phyloP scores from a whole-genome alignment of 352 stramenopile genomes.

The Albugo laibachii region DNA sequence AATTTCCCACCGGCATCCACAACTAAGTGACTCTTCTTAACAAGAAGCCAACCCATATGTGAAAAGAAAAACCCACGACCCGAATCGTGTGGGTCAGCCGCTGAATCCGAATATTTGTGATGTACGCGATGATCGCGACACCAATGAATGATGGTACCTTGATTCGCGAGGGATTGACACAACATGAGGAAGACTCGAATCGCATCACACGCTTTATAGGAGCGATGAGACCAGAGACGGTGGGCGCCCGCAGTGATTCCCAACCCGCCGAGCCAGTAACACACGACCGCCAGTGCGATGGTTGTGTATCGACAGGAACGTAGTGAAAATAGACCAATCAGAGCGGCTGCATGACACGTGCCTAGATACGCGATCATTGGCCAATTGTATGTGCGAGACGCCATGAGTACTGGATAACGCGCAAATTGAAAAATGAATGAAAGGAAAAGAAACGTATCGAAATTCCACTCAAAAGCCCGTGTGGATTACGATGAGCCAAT shows the following conservation, averaged over 20 bases:
- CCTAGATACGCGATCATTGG: too few relatives aligned
- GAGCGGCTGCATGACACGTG: too few relatives aligned
- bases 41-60: constrained; percentile 97
- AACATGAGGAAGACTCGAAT: constrained; percentile 94
- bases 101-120: constrained; percentile 97
- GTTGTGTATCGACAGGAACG: too few relatives aligned
- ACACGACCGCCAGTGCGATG: constrained; percentile 19
- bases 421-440: too few relatives aligned
- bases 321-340: too few relatives aligned
- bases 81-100: constrained; percentile 89
- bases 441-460: too few relatives aligned
- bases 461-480: too few relatives aligned
- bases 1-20: constrained; percentile 82
- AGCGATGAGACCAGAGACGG: constrained; percentile 92
- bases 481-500: too few relatives aligned
- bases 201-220: constrained; percentile 85
- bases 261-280: constrained; percentile 90
- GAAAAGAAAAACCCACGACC: constrained; percentile 97
- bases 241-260: constrained; percentile 97
- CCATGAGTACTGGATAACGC: too few relatives aligned
- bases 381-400: too few relatives aligned
- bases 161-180: constrained; percentile 94
- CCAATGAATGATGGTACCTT: constrained; percentile 98
- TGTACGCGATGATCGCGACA: constrained; percentile 95
- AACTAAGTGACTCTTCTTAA: constrained; percentile 93